phyloP scores from a whole-genome alignment of 331 rosid genomes.

The Dryas integrifolia region DNA sequence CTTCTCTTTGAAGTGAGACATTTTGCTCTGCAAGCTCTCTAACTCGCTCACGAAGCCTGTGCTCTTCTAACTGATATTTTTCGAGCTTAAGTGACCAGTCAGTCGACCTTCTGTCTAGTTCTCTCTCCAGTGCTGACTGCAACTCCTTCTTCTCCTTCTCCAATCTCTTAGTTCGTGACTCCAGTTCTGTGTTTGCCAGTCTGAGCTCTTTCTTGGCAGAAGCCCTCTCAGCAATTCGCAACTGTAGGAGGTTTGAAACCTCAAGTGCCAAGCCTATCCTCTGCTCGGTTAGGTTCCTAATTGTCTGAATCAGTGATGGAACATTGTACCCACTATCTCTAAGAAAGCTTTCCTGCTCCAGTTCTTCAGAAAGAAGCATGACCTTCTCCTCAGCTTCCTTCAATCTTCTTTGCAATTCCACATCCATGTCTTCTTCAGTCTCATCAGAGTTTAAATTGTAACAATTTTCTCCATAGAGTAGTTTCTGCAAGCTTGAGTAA shows the following conservation, averaged over 20 bases:
- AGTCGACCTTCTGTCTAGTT: constrained; percentile 90
- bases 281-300: constrained; percentile 61
- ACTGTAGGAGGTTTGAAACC: constrained; percentile 71
- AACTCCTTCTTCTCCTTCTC: constrained; percentile 91
- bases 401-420: constrained; percentile 54
- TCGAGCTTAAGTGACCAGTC: constrained; percentile 95
- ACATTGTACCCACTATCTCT: constrained; percentile 56
- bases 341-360: constrained; percentile 64
- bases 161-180: constrained; percentile 49
- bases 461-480: constrained; percentile 26
- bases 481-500: constrained; percentile 30
- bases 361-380: constrained; percentile 54
- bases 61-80: constrained; percentile 81
- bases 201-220: constrained; percentile 64
- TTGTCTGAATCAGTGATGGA: constrained; percentile 55
- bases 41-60: constrained; percentile 87
- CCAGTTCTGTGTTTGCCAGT: constrained; percentile 54
- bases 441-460: constrained; percentile 45
- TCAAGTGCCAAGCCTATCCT: constrained; percentile 68
- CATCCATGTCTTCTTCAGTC: constrained; percentile 52
- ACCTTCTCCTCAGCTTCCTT: constrained; percentile 81
- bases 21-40: constrained; percentile 99
- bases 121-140: constrained; percentile 82
- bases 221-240: constrained; percentile 65
- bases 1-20: constrained; percentile 91